These are phyloP conservation scores for Plantago ovata DNA, from an alignment of 257 asterid genomes.

Conservation along the genomic window DNA sequence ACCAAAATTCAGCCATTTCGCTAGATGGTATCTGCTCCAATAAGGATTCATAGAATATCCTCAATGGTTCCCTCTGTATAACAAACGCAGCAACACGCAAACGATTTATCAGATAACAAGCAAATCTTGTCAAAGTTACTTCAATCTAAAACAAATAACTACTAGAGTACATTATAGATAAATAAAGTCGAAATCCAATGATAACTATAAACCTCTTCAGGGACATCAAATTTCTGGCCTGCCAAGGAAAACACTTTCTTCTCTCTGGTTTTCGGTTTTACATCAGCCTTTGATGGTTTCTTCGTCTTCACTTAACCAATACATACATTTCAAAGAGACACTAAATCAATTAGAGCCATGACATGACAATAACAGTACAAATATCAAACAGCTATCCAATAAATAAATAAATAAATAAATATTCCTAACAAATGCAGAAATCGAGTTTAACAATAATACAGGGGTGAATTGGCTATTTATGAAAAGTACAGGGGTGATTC, in stretches of 20 bases:
- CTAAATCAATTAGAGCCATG: constrained; percentile 10
- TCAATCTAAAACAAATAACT: constrained; percentile 1
- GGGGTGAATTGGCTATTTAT: too few relatives aligned
- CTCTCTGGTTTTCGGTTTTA: constrained; percentile 61
- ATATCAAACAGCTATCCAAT: neutral
- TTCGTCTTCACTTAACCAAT: constrained; percentile 61
- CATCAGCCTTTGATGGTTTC: constrained; percentile 40
- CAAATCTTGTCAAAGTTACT: constrained; percentile 6
- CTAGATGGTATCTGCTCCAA: constrained; percentile 88
- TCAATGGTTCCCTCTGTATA: constrained; percentile 79
- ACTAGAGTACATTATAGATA: too few relatives aligned
- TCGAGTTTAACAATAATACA: constrained; percentile 6
- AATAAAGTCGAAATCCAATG: neutral
- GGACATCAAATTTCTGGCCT: constrained; percentile 85
- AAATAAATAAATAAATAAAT: neutral
- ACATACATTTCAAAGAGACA: constrained; percentile 21
- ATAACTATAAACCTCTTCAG: constrained; percentile 68
- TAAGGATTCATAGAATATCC: constrained; percentile 82
- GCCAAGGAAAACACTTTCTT: constrained; percentile 82
- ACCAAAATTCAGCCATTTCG: constrained; percentile 98
- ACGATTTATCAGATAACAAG: neutral
- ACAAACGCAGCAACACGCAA: constrained; percentile 16
- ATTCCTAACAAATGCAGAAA: neutral
- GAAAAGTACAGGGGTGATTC: too few relatives aligned
- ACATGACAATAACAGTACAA: neutral